Evolutionary conservation across 2,329 filamentous ascomycete species (phyloP), one percentile per base, ranked within the genome.

Genomic region (Sporothrix pallida): DNA sequence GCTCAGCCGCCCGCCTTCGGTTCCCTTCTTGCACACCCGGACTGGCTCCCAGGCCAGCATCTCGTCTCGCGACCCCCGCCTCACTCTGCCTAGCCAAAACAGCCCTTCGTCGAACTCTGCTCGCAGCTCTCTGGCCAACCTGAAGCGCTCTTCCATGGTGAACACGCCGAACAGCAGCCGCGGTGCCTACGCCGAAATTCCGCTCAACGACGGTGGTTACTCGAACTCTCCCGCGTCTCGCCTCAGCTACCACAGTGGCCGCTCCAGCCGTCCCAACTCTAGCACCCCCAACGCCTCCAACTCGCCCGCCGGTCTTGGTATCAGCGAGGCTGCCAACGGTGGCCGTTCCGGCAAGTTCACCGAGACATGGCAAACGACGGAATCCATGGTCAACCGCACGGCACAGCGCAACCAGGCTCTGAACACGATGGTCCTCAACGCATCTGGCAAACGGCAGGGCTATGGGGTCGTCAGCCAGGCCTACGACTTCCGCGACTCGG

Each of bases 1-100:
- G 8, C 56, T 74, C 23, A 82, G 83, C 50, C 83, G 84, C 1
- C 87, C 87, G 0, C 85, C 85, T 0, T 87, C 87, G 0, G 86
- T 97, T 69, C 91, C 94, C 0, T 98, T 97, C 81, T 88, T 93
- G 82, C 91, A 96, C 79, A 97, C 93, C 0, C 89, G 94, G 48
- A 86, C 84, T 17, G 84, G 87, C 65, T 93, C 90, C 12, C 86
- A 87, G 17, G 75, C 75, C 46, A 89, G 88, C 3, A 3, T 60
- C 44, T 56, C 50, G 20, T 87, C 86, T 54, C 84, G 85, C 69
- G 85, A 89, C 76, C 89, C 89, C 0, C 86, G 85, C 52, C 75
- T 83, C 73, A 84, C 90, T 77, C 83, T 89, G 13, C 87, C 89
- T 10, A 85, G 89, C 76, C 87, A 90, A 78, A 81, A 86, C 75